Base-by-base conservation (phyloP, 148 eudicot species). In the Silene conica region DNA sequence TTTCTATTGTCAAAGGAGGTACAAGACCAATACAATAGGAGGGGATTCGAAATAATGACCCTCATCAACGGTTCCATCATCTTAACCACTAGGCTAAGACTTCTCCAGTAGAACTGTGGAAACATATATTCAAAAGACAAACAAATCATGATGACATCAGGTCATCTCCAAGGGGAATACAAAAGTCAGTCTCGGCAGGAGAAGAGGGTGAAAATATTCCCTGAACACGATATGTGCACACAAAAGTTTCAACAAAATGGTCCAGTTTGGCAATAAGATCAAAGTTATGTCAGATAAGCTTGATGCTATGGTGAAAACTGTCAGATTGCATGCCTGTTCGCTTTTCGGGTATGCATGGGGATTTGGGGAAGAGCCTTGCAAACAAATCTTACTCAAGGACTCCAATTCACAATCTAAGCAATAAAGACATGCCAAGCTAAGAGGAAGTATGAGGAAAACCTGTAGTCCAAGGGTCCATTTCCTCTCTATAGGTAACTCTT, bases 381-480 rank as follows among this genome's bases (percentile, higher is more conserved):
- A 58, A 58, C 7, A 58, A 6, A n/a, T 58, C 8, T 38, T 38
- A 25, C 31, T 61, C 25, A 26, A 25, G 26, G 15, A 61, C 14
- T 11, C 6, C 25, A 59, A 34, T 59, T 22, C 12, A 15, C 18
- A 54, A 70, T 23, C 38, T 6, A 59, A 45, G 2, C 9, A 16
- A 28, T 16, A 8, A 70, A 34, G 62, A 52, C 28, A 58, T 21
- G 50, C 28, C 10, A 64, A 22, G 19, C 8, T 69, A 57, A 69
- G 38, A 21, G 57, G 57, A 22, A 48, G 59, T 69, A 50, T 23
- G 59, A 69, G 20, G 18, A 69, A 38, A 77, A 95, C 99, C 99
- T 95, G 97, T 76, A 95, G 86, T 38, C 99, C 99, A 73, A 92
- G 96, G 79, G 99, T 93, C 99, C 99, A 95, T 86, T 92, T 95